phyloP scores from a whole-genome alignment of 345 rosid genomes.

The Lumnitzera racemosa region DNA sequence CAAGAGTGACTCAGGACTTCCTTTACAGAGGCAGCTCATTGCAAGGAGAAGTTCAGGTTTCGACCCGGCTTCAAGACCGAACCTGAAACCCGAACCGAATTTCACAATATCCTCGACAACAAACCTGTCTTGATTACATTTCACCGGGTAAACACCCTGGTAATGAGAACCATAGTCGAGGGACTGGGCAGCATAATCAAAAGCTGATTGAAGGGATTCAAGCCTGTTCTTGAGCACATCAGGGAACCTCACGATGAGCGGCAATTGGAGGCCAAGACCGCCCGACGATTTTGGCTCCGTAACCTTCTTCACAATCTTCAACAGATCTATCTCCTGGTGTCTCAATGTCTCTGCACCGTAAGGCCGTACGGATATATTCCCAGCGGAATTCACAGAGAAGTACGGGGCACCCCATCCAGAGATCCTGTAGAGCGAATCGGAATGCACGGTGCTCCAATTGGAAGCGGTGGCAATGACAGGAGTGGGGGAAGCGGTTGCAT shows the following conservation, averaged over 20 bases:
- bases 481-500: slow-evolving; percentile 15
- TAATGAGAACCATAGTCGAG: slow-evolving; percentile 59
- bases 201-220: slow-evolving; percentile 67
- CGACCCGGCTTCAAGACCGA: slow-evolving; percentile 92
- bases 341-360: slow-evolving; percentile 49
- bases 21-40: slow-evolving; percentile 80
- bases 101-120: slow-evolving; percentile 78
- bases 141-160: slow-evolving; percentile 92
- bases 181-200: slow-evolving; percentile 55
- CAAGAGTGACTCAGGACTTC: slow-evolving; percentile 56
- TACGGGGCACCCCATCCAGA: slow-evolving; percentile 92
- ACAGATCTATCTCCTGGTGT: slow-evolving; percentile 80
- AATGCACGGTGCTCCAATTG: slow-evolving; percentile 66
- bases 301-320: slow-evolving; percentile 69
- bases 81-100: slow-evolving; percentile 65
- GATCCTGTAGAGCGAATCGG: slow-evolving; percentile 58
- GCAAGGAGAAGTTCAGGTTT: slow-evolving; percentile 94
- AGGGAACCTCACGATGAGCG: slow-evolving; percentile 67
- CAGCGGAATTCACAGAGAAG: slow-evolving; percentile 59
- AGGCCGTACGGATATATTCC: slow-evolving; percentile 66
- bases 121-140: slow-evolving; percentile 91
- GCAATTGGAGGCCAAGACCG: slow-evolving; percentile 81
- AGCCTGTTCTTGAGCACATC: slow-evolving; percentile 84
- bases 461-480: slow-evolving; percentile 12
- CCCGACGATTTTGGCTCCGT: slow-evolving; percentile 69